A percentile compares a stretch with the other conserved stretches of the same genome.
phyloP scores from a whole-genome alignment of 225 moss, liverwort and hornwort genomes.

The Physcomitrium patens region DNA sequence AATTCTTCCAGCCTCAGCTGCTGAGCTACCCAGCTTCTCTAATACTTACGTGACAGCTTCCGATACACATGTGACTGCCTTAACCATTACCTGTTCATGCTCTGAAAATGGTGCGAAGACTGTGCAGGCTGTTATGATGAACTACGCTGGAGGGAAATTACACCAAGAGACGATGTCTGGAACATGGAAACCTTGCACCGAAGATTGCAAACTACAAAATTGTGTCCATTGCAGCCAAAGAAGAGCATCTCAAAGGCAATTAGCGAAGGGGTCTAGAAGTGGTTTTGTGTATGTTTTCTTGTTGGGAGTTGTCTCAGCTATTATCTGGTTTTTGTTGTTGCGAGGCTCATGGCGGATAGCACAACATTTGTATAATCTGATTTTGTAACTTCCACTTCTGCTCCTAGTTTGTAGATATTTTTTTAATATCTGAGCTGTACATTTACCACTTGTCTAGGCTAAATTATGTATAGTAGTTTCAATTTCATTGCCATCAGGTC shows the following conservation, averaged over 20 bases:
- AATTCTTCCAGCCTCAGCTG: conserved; percentile 55
- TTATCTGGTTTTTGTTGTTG: conserved; percentile 72
- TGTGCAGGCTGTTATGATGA: conserved; percentile 65
- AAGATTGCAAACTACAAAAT: conserved; percentile 46
- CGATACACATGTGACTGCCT: conserved; percentile 56
- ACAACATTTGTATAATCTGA: conserved; percentile 47
- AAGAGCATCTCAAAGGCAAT: conserved; percentile 51
- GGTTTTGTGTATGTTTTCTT: conserved; percentile 88
- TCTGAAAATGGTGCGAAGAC: conserved; percentile 64
- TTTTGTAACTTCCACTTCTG: conserved; percentile 38
- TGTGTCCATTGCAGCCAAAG: conserved; percentile 42
- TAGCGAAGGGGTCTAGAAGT: conserved; percentile 71
- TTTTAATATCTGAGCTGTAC: conserved; percentile 29
- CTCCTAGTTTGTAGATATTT: background rate
- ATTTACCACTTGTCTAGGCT: conserved; percentile 14
- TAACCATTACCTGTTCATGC: conserved; percentile 64
- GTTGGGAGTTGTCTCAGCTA: conserved; percentile 72
- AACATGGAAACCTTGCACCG: conserved; percentile 57
- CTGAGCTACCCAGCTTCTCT: conserved; percentile 15
- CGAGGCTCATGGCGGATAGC: conserved; percentile 63
- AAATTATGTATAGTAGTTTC: conserved; percentile 15
- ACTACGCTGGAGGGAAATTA: conserved; percentile 54
- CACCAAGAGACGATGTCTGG: conserved; percentile 53
- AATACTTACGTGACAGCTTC: conserved; percentile 58
- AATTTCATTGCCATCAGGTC: no score